A percentile compares a stretch with the other conserved stretches of the same genome.
These are phyloP conservation scores for Chenopodium berlandieri DNA, from an alignment of 148 eudicot species.

Conservation along the genomic window DNA sequence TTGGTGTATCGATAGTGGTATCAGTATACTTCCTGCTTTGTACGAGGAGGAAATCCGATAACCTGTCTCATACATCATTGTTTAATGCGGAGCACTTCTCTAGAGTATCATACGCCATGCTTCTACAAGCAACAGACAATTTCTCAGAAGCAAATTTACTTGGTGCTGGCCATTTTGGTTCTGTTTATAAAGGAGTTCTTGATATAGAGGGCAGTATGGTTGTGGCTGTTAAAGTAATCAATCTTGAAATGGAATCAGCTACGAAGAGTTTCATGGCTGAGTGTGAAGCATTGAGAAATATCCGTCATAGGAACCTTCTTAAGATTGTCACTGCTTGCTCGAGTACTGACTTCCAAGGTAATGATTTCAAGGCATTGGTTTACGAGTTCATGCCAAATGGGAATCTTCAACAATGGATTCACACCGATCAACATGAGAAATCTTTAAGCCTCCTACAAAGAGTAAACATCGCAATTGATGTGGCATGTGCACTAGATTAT, in stretches of 20 bases:
- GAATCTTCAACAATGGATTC: background rate
- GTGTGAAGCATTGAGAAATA: conserved; percentile 30
- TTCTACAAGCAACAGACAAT: conserved; percentile 31
- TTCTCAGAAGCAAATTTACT: conserved; percentile 24
- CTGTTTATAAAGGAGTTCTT: background rate
- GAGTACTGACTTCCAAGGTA: conserved; percentile 25
- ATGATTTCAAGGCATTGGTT: conserved; percentile 13
- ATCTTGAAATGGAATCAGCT: no score
- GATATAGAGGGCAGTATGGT: background rate
- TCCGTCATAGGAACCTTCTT: conserved; percentile 32
- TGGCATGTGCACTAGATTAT: conserved; percentile 35
- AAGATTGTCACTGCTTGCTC: conserved; percentile 35
- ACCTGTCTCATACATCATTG: no score
- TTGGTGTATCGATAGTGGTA: no score
- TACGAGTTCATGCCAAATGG: background rate
- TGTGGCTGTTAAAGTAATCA: no score
- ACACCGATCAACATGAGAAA: background rate
- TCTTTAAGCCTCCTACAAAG: background rate
- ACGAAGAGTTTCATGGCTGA: conserved; percentile 36
- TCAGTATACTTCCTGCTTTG: no score
- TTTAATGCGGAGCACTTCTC: background rate
- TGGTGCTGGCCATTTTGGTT: conserved; percentile 26
- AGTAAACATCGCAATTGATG: background rate
- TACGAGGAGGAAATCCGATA: no score
- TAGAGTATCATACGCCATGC: conserved; percentile 27